A percentile compares a stretch with the other conserved stretches of the same genome.
phyloP scores from a whole-genome alignment of 1,284 basidiomycete genomes.

The Gomphus bonarii region DNA sequence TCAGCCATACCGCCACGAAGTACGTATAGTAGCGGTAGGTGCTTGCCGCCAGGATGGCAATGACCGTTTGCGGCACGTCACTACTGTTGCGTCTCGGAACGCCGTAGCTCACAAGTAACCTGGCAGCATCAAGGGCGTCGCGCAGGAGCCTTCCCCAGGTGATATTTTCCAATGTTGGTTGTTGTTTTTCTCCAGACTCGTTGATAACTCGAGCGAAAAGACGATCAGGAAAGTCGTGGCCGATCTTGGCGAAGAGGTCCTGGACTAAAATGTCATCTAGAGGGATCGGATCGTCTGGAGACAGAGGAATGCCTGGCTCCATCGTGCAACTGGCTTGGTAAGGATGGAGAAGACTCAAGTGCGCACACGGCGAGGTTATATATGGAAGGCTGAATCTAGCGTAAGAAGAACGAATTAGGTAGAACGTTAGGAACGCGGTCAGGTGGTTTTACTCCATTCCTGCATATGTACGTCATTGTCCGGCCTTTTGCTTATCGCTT shows the following conservation, averaged over 20 bases:
- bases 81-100: not conserved
- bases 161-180: not conserved
- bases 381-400: too few relatives aligned
- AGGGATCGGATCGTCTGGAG: not conserved
- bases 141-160: not conserved
- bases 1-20: not conserved
- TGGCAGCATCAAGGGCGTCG: not conserved
- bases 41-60: not conserved
- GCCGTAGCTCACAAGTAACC: not conserved
- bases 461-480: too few relatives aligned
- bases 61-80: not conserved
- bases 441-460: too few relatives aligned
- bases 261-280: not conserved
- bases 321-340: not conserved
- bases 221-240: not conserved
- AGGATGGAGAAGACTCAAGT: not conserved
- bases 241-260: not conserved
- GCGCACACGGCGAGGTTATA: not conserved
- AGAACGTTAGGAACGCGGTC: too few relatives aligned
- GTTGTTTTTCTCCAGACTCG: not conserved
- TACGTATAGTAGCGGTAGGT: not conserved
- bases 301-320: not conserved
- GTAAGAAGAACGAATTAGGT: too few relatives aligned
- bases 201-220: not conserved
- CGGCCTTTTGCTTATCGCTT: too few relatives aligned